Base-by-base conservation (phyloP, 2,329 filamentous ascomycete species). In the Botrytis porri region DNA sequence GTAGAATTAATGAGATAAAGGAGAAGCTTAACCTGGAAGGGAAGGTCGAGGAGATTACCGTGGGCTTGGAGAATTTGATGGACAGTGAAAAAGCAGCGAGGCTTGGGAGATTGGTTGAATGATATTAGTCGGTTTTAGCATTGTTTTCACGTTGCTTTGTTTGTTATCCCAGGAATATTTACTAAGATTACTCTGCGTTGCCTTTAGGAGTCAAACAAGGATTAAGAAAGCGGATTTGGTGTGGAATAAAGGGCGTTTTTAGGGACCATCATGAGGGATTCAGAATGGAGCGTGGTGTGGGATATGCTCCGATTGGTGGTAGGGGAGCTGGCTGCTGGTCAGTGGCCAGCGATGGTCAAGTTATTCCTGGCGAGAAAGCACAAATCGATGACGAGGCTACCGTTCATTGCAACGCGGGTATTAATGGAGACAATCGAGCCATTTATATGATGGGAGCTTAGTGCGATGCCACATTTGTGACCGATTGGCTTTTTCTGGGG, bases 381-480 rank as follows among this genome's bases (percentile, higher is more conserved):
- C 32, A 35, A 41, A 39, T 39, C 29, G n/a, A 57, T 29, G 35
- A 57, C 16, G 25, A 39, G 18, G 37, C 25, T 29, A 20, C 37
- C n/a, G 5, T 25, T 9, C 9, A 18, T 54, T 25, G 25, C 18
- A 41, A 39, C 16, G 14, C 16, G n/a, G 2, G 48, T 39, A 22
- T 7, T 12, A 41, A 35, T 16, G 64, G 65, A 20, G 65, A 69
- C 18, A 69, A 57, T 43, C 54, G 65, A 39, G 65, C 65, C 10
- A 35, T 69, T 18, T 69, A 57, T 14, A 69, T 69, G 65, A 43
- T 69, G n/a, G 65, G 65, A n/a, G 20, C 63, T 48, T 65, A 48
- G 29, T 14, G 20, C 18, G 18, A 35, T 35, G 57, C 9, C 18
- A 60, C 35, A 39, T 2, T 37, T 25, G 29, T 29, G 29, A 65